These are phyloP conservation scores for Apiospora sp. DNA, from an alignment of 2,329 filamentous ascomycete genomes.

Conservation along the genomic window DNA sequence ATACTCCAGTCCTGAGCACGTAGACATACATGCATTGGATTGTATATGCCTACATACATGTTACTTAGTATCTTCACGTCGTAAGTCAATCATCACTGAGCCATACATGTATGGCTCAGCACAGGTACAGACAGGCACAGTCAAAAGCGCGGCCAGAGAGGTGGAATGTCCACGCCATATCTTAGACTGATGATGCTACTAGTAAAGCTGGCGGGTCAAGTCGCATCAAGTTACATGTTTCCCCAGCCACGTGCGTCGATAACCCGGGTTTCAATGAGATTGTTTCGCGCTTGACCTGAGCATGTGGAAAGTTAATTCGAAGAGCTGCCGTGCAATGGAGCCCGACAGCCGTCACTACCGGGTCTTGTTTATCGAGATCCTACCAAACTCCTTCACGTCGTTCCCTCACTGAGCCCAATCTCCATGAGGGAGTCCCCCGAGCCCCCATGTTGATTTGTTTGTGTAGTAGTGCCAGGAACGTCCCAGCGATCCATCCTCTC, in stretches of 20 bases:
- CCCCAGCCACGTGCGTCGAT: conserved; percentile 5
- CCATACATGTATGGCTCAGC: neutral
- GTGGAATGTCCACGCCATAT: neutral
- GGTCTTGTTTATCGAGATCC: neutral
- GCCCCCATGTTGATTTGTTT: neutral
- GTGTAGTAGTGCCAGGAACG: conserved; percentile 16
- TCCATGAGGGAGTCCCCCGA: neutral
- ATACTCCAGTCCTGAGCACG: neutral
- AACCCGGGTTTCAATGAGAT: neutral
- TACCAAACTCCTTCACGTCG: neutral
- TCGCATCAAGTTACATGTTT: neutral
- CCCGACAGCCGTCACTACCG: conserved; percentile 5
- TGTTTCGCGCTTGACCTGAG: neutral
- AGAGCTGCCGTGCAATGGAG: neutral
- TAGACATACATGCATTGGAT: neutral
- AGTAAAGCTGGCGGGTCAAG: neutral
- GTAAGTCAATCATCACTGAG: neutral
- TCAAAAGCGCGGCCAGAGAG: neutral
- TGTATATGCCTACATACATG: neutral
- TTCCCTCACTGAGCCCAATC: neutral
- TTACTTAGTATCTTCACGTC: neutral
- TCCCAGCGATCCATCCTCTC: conserved; percentile 9
- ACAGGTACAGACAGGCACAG: neutral
- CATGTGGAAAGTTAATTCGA: conserved; percentile 18
- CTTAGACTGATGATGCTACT: neutral